Evolutionary conservation across 2,329 filamentous ascomycete species (phyloP), one percentile per base, ranked within the genome.

Genomic region (Nothopassalora personata): DNA sequence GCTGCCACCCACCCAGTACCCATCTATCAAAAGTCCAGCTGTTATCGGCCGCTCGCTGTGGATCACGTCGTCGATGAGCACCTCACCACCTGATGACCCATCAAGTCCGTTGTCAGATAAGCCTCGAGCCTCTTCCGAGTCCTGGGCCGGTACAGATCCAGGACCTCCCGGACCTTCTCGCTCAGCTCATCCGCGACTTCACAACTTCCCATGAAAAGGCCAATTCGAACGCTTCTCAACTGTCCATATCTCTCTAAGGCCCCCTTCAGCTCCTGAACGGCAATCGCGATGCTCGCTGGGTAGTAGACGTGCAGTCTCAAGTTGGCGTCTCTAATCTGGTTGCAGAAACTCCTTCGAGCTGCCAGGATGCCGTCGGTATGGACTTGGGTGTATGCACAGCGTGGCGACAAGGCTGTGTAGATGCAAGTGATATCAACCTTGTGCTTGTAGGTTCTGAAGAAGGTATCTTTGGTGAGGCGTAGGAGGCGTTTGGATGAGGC

Each of bases 391-490:
- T 55, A 55, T 45, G 53, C 53, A 15, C 39, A 48, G 27, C 53
- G 53, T n/a, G 54, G 54, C 19, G 54, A 56, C 11, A 36, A 34
- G 13, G 46, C 43, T 19, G 43, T 43, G 34, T 56, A 56, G 33
- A 51, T 47, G 46, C 47, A 56, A n/a, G 28, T 51, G 18, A 56
- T 47, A 46, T 31, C 28, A 31, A 51, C 33, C n/a, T 30, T 50
- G 48, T 46, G 47, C 11, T 6, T 46, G 19, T 31, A 57, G 19
- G 55, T 57, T 34, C 36, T 48, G 55, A 58, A 58, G 51, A 49
- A 58, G 15, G 51, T 27, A 36, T 58, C 56, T 18, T 45, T 52
- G 39, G 43, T 31, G 15, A 58, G 45, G 36, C 56, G 56, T 5
- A 58, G 51, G 30, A 58, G 30, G 43, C 56, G 56, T 8, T 45